Percentiles rank a stretch among this genome's conserved stretches.
Conservation (phyloP, 805 yeast genomes). For the Barnettozyma wickerhamii region DNA sequence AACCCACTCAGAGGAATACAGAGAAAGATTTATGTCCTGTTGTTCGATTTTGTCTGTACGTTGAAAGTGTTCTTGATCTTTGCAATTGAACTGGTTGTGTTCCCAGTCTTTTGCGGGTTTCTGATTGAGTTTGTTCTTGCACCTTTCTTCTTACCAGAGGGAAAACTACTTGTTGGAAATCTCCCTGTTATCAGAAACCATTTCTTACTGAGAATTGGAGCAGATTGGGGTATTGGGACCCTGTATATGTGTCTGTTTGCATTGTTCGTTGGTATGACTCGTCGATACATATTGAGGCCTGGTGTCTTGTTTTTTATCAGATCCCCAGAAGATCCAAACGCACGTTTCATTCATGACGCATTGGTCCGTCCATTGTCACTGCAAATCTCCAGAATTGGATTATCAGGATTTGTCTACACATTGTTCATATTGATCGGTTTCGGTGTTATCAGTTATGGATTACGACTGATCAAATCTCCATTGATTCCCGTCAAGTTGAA, state of each 20-base stretch:
- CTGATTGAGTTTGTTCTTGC: constrained; percentile 65
- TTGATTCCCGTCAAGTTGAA: constrained; percentile 18
- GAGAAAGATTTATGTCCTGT: constrained; percentile 45
- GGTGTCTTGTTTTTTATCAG: constrained; percentile 91
- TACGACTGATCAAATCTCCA: constrained; percentile 15
- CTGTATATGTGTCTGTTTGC: constrained; percentile 86
- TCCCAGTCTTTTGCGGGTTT: constrained; percentile 84
- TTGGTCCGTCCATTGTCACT: constrained; percentile 67
- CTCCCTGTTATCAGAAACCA: not conserved
- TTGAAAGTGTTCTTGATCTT: constrained; percentile 73
- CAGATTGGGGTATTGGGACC: constrained; percentile 69
- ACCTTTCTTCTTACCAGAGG: constrained; percentile 42
- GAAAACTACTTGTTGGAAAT: constrained; percentile 2
- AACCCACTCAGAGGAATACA: constrained; percentile 47
- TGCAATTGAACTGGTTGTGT: constrained; percentile 72
- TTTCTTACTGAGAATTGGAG: not conserved
- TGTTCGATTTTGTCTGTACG: constrained; percentile 56
- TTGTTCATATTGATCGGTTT: constrained; percentile 70
- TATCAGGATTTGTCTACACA: constrained; percentile 73
- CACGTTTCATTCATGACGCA: constrained; percentile 83
- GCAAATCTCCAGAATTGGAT: constrained; percentile 67
- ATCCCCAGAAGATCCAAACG: constrained; percentile 92
- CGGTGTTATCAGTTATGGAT: constrained; percentile 38
- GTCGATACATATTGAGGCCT: constrained; percentile 67
- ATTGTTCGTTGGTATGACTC: constrained; percentile 76